A percentile compares a stretch with the other conserved stretches of the same genome.
phyloP scores from a whole-genome alignment of 257 asterid species.

The Solanum ossicruentum region DNA sequence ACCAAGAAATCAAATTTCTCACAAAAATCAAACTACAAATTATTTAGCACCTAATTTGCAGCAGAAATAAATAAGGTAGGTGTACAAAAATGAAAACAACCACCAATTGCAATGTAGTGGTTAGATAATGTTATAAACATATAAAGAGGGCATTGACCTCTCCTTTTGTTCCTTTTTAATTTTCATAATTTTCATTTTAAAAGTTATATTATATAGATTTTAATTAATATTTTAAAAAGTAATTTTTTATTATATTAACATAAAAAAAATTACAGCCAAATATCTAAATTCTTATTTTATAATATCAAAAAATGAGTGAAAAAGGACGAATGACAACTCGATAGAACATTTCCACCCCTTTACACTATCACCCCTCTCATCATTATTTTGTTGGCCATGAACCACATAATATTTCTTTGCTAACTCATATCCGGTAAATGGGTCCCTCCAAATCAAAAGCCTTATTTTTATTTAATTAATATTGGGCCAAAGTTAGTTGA shows the following conservation, averaged over 20 bases:
- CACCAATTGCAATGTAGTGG: neutral
- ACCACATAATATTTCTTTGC: neutral
- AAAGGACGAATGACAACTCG: neutral
- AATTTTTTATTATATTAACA: no score
- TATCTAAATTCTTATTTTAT: no score
- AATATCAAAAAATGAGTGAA: no score
- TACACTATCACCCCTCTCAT: neutral
- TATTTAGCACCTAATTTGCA: neutral
- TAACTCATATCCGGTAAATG: neutral
- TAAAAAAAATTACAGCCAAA: no score
- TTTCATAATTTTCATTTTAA: no score
- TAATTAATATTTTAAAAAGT: no score
- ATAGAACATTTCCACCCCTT: neutral
- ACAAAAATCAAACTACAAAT: neutral
- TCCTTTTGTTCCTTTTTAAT: no score
- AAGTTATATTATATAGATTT: no score
- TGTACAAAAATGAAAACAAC: neutral
- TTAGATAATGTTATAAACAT: no score
- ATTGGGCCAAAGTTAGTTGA: no score
- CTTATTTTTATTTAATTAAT: neutral
- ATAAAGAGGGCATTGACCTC: neutral
- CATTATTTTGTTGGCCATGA: neutral
- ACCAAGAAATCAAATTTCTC: neutral
- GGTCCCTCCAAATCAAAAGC: neutral
- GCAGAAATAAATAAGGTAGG: neutral